Evolutionary conservation across 1,139 yeast species (phyloP), one percentile per base, ranked within the genome.

Genomic region (Zygosaccharomyces sapae): DNA sequence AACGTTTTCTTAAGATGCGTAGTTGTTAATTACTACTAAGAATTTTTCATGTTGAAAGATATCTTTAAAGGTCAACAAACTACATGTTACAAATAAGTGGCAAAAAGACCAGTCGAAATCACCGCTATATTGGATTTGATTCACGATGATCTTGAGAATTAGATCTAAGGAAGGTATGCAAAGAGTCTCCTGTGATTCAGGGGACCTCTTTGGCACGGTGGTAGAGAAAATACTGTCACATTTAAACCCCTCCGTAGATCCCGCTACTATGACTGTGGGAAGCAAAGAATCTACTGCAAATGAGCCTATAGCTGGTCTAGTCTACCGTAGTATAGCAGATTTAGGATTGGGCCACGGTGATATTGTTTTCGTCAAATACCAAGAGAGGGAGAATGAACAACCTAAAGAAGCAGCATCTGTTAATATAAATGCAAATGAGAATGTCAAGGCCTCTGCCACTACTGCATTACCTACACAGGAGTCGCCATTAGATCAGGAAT

Each of bases 261-360:
- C 57, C 12, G 41, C 42, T 9, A 48, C 62, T 12, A 41, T 61
- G 20, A 44, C 58, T 12, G 65, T 80, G 27, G 72, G 80, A 30
- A 65, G 69, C 37, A 63, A 68, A 29, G 86, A 86, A n/a, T 68
- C 72, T 24, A 75, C 70, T 10, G 71, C 69, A 18, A 83, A 80
- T 9, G 73, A 75, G 52, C 60, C 70, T 1, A 77, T 76, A 4
- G 58, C 66, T 8, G 66, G 70, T 5, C 66, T 81, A 20, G 67
- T 71, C 48, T 76, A 76, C 9, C 68, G 69, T 40, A 67, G 82
- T 0, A 68, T 86, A 1, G 62, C 59, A 0, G 76, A 75, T 10
- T 64, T 86, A 53, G 86, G 86, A 0, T 69, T 80, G 55, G 74
- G 73, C 55, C 92, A 92, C 67, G 98, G 98, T n/a, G 96, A 87